Evolutionary conservation across 257 asterid genomes (phyloP), one percentile per base, ranked within the genome.

Genomic region (Solanum stenotomum): DNA sequence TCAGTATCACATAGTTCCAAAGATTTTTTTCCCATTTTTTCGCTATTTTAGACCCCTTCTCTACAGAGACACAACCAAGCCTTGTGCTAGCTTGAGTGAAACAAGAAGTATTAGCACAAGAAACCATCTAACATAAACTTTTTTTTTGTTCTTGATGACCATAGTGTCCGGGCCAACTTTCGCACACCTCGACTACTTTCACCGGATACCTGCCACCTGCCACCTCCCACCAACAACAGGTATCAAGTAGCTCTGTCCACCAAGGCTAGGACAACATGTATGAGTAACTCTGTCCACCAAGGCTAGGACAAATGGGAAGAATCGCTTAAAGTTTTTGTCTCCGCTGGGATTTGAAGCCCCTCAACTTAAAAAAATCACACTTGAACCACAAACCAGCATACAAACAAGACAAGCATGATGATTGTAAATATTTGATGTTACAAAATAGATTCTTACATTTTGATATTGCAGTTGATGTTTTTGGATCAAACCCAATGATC

Each of bases 401-500:
- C 42, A 82, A 46, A 82, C 70, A 82, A 31, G 70, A 49, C 27
- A 82, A 49, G 67, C 70, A 49, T 29, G 68, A 29, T 10, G 4
- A 44, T 5, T 8, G 29, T 49, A 40, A 11, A 49, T 49, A 29
- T 82, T 79, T 8, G 18, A 7, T 37, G 10, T 38, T 38, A 37
- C 40, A 37, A 37, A 37, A 37, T 37, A 37, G 46, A 10, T 49
- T 83, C 93, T 89, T 85, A 93, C 96, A 93, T 89, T 93, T 93
- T 61, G 96, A 93, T 86, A 93, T 88, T 68, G 96, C 96, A 68
- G 96, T 92, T 5, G 96, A 89, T 14, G 96, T 83, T 86, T 93
- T 93, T 3, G 95, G 93, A 86, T 92, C 96, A 85, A 93, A 93
- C 3, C 96, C 95, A 5, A 92, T 87, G 63, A 93, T 91, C 85